A percentile compares a stretch with the other conserved stretches of the same genome.
Evolutionary conservation across 2,329 filamentous ascomycete species (phyloP).

Genomic region (Aureobasidium namibiae): DNA sequence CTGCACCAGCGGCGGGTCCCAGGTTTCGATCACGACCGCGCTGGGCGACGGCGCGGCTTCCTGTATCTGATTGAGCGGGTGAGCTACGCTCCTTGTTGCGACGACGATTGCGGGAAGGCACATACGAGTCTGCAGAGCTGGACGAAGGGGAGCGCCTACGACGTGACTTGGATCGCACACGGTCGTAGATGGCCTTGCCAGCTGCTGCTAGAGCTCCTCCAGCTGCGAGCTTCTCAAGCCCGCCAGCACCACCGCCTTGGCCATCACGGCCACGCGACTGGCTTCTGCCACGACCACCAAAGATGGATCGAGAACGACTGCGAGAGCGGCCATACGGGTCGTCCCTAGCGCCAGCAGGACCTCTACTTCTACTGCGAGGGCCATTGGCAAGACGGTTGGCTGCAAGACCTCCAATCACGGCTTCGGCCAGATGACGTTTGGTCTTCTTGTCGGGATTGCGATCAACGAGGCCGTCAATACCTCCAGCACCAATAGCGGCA

Average conservation of each 20-base stretch:
- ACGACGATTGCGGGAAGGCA: slow-evolving; percentile 40
- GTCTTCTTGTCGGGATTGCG: slow-evolving; percentile 61
- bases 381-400: slow-evolving; percentile 83
- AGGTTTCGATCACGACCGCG: slow-evolving; percentile 34
- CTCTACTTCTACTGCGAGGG: slow-evolving; percentile 57
- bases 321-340: slow-evolving; percentile 49
- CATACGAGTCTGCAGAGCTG: slow-evolving; percentile 44
- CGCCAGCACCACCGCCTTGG: slow-evolving; percentile 35
- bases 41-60: slow-evolving; percentile 23
- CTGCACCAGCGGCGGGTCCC: slow-evolving; percentile 32
- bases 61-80: slow-evolving; percentile 33
- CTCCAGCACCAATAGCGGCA: slow-evolving; percentile 74
- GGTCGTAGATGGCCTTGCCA: slow-evolving; percentile 46
- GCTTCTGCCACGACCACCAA: slow-evolving; percentile 45
- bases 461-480: slow-evolving; percentile 69
- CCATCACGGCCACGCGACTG: slow-evolving; percentile 34
- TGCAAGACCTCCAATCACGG: slow-evolving; percentile 79
- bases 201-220: slow-evolving; percentile 42
- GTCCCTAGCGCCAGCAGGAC: slow-evolving; percentile 34
- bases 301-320: slow-evolving; percentile 57
- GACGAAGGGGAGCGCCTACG: slow-evolving; percentile 37
- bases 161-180: slow-evolving; percentile 46
- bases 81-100: slow-evolving; percentile 29
- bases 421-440: slow-evolving; percentile 76
- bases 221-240: slow-evolving; percentile 41